phyloP scores from a whole-genome alignment of 306 rosid species.

The Potentilla sterilis region DNA sequence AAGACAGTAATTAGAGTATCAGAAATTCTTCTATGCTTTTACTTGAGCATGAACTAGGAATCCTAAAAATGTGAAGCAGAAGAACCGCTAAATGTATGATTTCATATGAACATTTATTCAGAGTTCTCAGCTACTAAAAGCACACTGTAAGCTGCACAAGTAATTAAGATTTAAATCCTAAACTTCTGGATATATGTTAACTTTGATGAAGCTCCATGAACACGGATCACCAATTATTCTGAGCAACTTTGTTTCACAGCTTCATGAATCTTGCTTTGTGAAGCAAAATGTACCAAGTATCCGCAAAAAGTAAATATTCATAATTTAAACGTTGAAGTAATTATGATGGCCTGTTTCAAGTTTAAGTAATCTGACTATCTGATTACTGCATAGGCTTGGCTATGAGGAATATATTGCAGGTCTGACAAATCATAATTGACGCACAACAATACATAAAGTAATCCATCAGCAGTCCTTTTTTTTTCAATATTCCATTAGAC shows the following conservation, averaged over 20 bases:
- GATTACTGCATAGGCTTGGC: background rate
- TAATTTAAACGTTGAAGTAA: background rate
- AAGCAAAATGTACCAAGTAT: constrained; percentile 1
- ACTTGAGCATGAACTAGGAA: background rate
- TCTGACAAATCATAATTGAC: background rate
- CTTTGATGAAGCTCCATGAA: background rate
- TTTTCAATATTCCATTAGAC: background rate
- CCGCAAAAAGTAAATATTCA: background rate
- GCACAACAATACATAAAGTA: background rate
- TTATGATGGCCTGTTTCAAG: background rate
- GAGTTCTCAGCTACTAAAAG: background rate
- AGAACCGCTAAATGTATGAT: background rate
- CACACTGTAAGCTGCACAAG: background rate
- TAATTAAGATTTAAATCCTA: background rate
- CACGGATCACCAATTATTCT: background rate
- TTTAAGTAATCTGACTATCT: background rate
- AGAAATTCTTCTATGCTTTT: background rate
- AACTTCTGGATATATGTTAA: background rate
- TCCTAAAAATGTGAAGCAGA: constrained; percentile 1
- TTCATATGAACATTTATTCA: background rate
- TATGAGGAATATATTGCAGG: background rate
- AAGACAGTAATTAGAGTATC: background rate
- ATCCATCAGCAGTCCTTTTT: background rate
- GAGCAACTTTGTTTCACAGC: background rate
- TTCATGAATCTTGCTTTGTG: background rate